Percentiles rank a stretch among this genome's conserved stretches.
These are phyloP conservation scores for Volvox reticuliferus DNA, from an alignment of 139 green algal genomes.

Conservation along the genomic window DNA sequence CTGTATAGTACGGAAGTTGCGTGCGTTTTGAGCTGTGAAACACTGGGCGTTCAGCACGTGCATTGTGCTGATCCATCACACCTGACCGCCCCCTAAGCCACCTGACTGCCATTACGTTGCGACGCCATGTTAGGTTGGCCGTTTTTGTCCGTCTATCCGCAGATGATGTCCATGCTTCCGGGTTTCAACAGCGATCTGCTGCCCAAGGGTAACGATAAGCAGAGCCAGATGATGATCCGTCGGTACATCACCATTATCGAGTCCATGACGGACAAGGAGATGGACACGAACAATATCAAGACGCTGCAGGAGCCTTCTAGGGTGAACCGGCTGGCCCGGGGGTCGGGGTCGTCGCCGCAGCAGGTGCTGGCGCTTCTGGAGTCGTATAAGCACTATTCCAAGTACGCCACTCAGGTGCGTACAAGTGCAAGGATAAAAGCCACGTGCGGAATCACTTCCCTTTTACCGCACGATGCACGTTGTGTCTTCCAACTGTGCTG, in stretches of 20 bases:
- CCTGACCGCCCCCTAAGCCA: too few relatives aligned
- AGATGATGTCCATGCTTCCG: slow-evolving; percentile 98
- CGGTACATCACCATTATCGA: slow-evolving; percentile 98
- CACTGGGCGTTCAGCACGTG: too few relatives aligned
- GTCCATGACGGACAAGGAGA: slow-evolving; percentile 94
- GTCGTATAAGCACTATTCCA: slow-evolving; percentile 93
- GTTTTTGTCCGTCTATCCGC: neutral
- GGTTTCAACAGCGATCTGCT: slow-evolving; percentile 90
- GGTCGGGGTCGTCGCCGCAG: slow-evolving; percentile 54
- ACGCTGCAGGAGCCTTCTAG: slow-evolving; percentile 67
- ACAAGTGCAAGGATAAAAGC: too few relatives aligned
- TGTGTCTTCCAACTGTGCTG: too few relatives aligned
- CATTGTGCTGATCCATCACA: too few relatives aligned
- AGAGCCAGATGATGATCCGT: slow-evolving; percentile 88
- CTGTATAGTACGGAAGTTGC: too few relatives aligned
- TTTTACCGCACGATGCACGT: too few relatives aligned
- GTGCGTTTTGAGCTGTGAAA: too few relatives aligned
- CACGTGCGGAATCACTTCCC: too few relatives aligned
- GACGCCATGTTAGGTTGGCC: too few relatives aligned
- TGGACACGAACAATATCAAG: slow-evolving; percentile 77
- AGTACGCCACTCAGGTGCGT: slow-evolving; percentile 79
- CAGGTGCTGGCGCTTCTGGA: slow-evolving; percentile 86
- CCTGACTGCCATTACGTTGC: too few relatives aligned
- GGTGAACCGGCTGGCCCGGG: slow-evolving; percentile 70
- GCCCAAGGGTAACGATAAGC: slow-evolving; percentile 89